Evolutionary conservation across 768 basidiomycete genomes (phyloP).

Genomic region (Termitomyces sp.): DNA sequence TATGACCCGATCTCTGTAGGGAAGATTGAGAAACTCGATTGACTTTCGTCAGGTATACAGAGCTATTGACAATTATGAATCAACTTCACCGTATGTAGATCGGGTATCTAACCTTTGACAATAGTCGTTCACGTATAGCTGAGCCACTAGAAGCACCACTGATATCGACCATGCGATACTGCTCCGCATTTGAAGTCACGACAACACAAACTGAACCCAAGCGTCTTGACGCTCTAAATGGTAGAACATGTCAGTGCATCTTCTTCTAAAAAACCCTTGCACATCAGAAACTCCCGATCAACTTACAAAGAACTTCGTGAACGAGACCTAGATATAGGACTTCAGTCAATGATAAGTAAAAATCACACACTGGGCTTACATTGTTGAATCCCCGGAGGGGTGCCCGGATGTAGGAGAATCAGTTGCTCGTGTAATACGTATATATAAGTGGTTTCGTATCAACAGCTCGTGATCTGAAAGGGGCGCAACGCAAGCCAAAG

Average conservation of each 20-base stretch:
- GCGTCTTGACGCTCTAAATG: slow-evolving; percentile 15
- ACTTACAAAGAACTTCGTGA: slow-evolving; percentile 13
- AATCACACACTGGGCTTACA: slow-evolving; percentile 3
- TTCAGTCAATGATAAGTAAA: background rate
- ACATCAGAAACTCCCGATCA: background rate
- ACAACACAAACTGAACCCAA: slow-evolving; percentile 38
- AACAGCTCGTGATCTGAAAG: slow-evolving; percentile 15
- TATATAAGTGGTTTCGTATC: slow-evolving; percentile 15
- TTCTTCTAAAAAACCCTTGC: background rate
- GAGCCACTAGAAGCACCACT: slow-evolving; percentile 39
- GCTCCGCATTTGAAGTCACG: slow-evolving; percentile 44
- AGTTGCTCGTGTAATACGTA: slow-evolving; percentile 5
- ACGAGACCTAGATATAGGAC: slow-evolving; percentile 4
- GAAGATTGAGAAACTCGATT: slow-evolving; percentile 36
- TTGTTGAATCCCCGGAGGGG: slow-evolving; percentile 8
- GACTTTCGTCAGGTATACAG: slow-evolving; percentile 35
- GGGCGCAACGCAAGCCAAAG: slow-evolving; percentile 5
- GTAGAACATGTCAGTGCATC: background rate
- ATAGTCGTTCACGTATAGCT: slow-evolving; percentile 39
- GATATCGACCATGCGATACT: slow-evolving; percentile 43
- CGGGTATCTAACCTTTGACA: slow-evolving; percentile 30
- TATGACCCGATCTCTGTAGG: slow-evolving; percentile 43
- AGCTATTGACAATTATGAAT: slow-evolving; percentile 22
- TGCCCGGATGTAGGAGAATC: slow-evolving; percentile 8
- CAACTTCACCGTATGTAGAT: background rate